Evolutionary conservation across 768 basidiomycete genomes (phyloP).

Genomic region (Trametes gibbosa): DNA sequence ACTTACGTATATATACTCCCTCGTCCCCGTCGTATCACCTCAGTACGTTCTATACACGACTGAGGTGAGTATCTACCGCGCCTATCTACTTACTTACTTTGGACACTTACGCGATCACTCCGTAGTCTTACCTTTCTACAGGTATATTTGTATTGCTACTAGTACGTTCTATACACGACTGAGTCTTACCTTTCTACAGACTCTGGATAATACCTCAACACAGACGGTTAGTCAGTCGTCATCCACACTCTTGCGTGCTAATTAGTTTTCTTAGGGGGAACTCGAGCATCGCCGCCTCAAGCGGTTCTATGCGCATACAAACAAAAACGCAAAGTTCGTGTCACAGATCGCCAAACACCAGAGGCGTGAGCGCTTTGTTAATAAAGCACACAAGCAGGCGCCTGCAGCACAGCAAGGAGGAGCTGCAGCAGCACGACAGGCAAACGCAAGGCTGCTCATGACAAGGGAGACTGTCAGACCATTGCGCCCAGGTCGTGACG

Average conservation of each 20-base stretch:
- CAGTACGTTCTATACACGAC: no score
- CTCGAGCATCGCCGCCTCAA: constrained; percentile 15
- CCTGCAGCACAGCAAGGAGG: not conserved
- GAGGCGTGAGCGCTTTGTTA: constrained; percentile 16
- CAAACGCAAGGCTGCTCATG: no score
- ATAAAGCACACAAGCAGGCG: not conserved
- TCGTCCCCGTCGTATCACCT: no score
- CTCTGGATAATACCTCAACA: constrained; percentile 10
- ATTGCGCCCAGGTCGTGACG: not conserved
- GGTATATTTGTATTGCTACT: no score
- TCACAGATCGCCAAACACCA: constrained; percentile 18
- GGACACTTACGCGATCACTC: no score
- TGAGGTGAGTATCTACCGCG: no score
- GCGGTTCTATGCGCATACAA: constrained; percentile 1
- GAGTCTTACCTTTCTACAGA: no score
- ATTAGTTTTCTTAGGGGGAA: constrained; percentile 11
- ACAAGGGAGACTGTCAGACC: not conserved
- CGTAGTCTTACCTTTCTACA: no score
- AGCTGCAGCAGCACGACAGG: not conserved
- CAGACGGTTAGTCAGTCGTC: constrained; percentile 12
- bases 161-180: no score
- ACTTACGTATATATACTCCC: no score
- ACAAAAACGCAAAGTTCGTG: constrained; percentile 8
- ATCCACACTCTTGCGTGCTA: not conserved
- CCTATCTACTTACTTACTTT: no score